phyloP scores from a whole-genome alignment of 768 basidiomycete species.

The Pisolithus microcarpus region DNA sequence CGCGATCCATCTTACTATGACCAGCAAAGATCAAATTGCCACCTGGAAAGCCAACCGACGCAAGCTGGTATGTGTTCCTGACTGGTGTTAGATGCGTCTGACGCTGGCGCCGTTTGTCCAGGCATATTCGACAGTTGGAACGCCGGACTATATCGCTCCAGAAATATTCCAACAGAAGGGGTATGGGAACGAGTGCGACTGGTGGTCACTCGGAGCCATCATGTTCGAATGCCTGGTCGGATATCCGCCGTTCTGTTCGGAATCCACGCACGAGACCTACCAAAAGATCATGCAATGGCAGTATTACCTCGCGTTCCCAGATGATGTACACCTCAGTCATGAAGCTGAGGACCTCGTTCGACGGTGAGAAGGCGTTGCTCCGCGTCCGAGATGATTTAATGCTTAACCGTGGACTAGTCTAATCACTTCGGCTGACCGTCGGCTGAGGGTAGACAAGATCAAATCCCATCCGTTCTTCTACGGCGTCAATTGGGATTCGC shows the following conservation, averaged over 20 bases:
- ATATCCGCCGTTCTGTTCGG: conserved; percentile 94
- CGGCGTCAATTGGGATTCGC: conserved; percentile 88
- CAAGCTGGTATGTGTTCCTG: conserved; percentile 64
- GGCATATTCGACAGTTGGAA: conserved; percentile 98
- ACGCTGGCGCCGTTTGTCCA: conserved; percentile 21
- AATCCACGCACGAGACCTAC: conserved; percentile 95
- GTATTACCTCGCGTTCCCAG: conserved; percentile 79
- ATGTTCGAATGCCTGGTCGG: conserved; percentile 98
- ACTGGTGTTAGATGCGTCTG: neutral
- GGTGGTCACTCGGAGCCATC: conserved; percentile 99
- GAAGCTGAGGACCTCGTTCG: conserved; percentile 88
- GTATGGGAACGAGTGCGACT: conserved; percentile 98
- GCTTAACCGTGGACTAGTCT: conserved; percentile 40
- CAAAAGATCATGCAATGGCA: conserved; percentile 97
- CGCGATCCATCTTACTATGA: conserved; percentile 93
- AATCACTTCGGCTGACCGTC: conserved; percentile 75
- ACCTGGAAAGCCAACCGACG: conserved; percentile 99
- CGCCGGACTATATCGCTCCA: conserved; percentile 94
- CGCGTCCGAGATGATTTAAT: neutral
- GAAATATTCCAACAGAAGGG: conserved; percentile 96
- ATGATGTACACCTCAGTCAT: conserved; percentile 85
- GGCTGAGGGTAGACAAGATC: conserved; percentile 78
- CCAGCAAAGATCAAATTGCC: conserved; percentile 86
- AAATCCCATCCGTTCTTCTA: conserved; percentile 91
- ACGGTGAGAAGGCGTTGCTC: conserved; percentile 40